Base-by-base conservation (phyloP, 495 filamentous ascomycete genomes). In the Xeromyces bisporus region DNA sequence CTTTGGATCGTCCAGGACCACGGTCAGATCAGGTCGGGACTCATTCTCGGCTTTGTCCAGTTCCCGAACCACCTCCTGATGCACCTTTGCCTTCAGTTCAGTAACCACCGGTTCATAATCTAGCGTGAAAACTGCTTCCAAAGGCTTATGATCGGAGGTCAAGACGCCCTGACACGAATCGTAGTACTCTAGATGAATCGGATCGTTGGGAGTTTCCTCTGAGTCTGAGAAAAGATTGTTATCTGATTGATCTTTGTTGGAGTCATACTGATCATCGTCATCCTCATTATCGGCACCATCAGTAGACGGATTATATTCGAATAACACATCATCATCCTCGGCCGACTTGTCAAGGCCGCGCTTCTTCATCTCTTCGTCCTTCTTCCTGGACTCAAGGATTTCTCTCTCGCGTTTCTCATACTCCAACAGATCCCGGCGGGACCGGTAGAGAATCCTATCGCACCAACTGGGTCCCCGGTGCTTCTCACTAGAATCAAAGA, bases 401-500 rank as follows among this genome's bases (percentile, higher is more conserved):
- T 84, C 77, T 32, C 63, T 58, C 2, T 65, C 45, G 34, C 70
- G 75, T 31, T 55, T 58, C n/a, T 86, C 73, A 43, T 86, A 80
- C n/a, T 60, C 65, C 3, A 75, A 48, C 34, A 64, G 74, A 40
- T 84, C 77, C 30, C 62, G 69, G 23, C 76, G 70, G 1, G 80
- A 80, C 20, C 86, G 69, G 43, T 69, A 99, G 0, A 99, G 55
- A 27, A 99, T 85, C n/a, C 91, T 75, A 53, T 99, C 91, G 48
- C 91, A 99, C 87, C 87, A 99, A 47, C 84, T 92, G 3, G 91
- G 91, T 9, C 78, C 77, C 29, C 91, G 66, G 30, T 75, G 71
- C 61, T 96, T 99, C 42, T 93, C 91, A 37, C 83, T 92, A 0
- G 84, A 80, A 55, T 99, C 91, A 47, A 93, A 96, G 35, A 79